These are phyloP conservation scores for Apiospora hydei DNA, from an alignment of 2,329 filamentous ascomycete genomes.

Conservation along the genomic window DNA sequence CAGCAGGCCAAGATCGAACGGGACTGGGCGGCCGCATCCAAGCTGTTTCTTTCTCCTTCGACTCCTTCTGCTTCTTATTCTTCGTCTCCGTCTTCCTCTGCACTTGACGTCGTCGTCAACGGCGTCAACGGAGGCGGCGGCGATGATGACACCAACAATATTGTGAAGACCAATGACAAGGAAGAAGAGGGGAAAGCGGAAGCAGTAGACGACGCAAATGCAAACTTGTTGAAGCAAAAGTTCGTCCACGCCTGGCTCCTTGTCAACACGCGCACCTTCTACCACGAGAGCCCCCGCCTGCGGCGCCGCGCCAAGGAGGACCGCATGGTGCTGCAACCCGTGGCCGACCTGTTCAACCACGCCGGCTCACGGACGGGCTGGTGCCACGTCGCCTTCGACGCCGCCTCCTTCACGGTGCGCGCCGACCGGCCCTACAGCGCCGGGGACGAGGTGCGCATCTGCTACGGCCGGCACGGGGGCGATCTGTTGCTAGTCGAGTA, in stretches of 20 bases:
- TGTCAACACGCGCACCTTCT: conserved; percentile 69
- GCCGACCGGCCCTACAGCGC: conserved; percentile 56
- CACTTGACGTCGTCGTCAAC: background rate
- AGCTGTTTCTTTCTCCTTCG: conserved; percentile 30
- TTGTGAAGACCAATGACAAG: background rate
- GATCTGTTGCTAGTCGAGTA: conserved; percentile 78
- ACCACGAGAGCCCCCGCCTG: conserved; percentile 56
- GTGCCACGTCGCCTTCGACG: conserved; percentile 60
- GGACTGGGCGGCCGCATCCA: conserved; percentile 58
- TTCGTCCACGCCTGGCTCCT: conserved; percentile 66
- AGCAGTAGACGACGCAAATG: background rate
- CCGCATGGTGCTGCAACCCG: conserved; percentile 73
- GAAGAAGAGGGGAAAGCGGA: background rate
- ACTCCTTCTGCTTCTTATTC: too few relatives aligned
- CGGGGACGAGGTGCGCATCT: conserved; percentile 72
- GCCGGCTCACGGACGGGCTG: conserved; percentile 45
- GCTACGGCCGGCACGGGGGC: conserved; percentile 74
- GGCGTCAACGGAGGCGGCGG: too few relatives aligned
- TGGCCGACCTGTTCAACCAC: conserved; percentile 76
- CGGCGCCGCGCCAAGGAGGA: conserved; percentile 59
- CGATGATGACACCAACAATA: conserved; percentile 16
- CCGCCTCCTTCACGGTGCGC: conserved; percentile 61
- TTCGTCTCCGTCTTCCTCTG: background rate
- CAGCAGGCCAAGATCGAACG: conserved; percentile 61
- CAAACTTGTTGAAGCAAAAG: conserved; percentile 35